Conservation (phyloP, 2,329 filamentous ascomycete species). For the Ophiocordyceps unilateralis region DNA sequence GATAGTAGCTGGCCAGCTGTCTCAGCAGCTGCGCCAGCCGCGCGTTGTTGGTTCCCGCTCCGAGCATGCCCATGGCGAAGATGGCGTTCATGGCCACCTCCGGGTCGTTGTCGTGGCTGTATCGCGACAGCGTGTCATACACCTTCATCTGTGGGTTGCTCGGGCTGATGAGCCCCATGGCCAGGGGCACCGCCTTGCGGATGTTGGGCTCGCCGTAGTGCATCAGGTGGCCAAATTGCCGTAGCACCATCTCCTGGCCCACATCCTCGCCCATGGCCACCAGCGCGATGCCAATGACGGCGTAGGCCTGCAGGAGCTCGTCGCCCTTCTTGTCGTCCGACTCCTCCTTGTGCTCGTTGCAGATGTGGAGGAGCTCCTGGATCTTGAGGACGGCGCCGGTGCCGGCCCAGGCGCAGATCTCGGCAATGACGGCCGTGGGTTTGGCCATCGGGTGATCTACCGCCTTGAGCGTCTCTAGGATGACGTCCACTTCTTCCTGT, state of each 20-base stretch:
- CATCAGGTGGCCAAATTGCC: conserved; percentile 96
- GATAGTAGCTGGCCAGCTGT: conserved; percentile 95
- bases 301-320: conserved; percentile 88
- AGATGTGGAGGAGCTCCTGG: conserved; percentile 92
- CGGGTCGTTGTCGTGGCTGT: conserved; percentile 96
- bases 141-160: conserved; percentile 99
- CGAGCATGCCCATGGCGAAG: conserved; percentile 94
- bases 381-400: conserved; percentile 95
- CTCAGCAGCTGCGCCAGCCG: conserved; percentile 84
- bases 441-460: conserved; percentile 95
- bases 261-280: conserved; percentile 98
- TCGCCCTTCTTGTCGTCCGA: conserved; percentile 90
- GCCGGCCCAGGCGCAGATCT: conserved; percentile 95
- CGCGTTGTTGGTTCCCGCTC: conserved; percentile 95
- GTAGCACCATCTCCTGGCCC: conserved; percentile 95
- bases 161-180: conserved; percentile 90
- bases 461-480: conserved; percentile 88
- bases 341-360: conserved; percentile 93
- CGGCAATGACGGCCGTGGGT: conserved; percentile 83
- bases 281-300: conserved; percentile 80
- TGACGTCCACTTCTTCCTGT: conserved; percentile 97
- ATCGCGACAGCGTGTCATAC: conserved; percentile 92
- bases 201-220: conserved; percentile 98
- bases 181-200: conserved; percentile 83
- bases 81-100: conserved; percentile 98